Evolutionary conservation across 768 basidiomycete genomes (phyloP).

Genomic region (Pholiota microspora): DNA sequence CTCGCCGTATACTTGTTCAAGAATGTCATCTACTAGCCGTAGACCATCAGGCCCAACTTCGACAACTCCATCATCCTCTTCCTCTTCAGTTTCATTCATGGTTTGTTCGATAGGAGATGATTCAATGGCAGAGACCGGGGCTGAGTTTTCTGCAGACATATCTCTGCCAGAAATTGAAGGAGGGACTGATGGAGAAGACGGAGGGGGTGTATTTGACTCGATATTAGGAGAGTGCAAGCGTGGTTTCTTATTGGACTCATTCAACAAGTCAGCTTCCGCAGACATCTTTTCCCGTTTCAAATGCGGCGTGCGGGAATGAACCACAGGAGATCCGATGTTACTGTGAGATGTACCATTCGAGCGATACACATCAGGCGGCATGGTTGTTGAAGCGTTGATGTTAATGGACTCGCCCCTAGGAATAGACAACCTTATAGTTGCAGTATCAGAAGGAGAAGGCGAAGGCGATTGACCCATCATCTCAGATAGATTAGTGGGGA

Average conservation of each 20-base stretch:
- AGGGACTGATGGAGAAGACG: background rate
- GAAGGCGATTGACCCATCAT: background rate
- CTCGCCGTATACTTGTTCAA: conserved; percentile 40
- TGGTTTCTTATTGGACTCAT: conserved; percentile 1
- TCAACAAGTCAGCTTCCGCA: background rate
- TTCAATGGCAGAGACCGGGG: conserved; percentile 10
- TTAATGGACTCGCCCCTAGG: background rate
- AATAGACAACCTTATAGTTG: background rate
- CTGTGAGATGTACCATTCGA: background rate
- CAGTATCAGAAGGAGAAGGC: background rate
- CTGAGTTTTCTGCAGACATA: background rate
- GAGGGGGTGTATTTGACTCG: background rate
- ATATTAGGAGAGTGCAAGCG: background rate
- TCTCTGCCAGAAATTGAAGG: background rate
- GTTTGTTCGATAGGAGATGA: conserved; percentile 4
- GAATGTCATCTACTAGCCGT: conserved; percentile 36
- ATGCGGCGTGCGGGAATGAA: background rate
- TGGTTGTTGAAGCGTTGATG: background rate
- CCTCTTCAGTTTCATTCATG: conserved; percentile 30
- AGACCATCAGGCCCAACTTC: conserved; percentile 42
- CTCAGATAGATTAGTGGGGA: background rate
- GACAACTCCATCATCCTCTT: conserved; percentile 32
- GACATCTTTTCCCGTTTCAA: background rate
- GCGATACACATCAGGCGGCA: background rate
- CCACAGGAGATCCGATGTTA: background rate